Evolutionary conservation across 192 early-diverging fungal species (phyloP).

Genomic region (Linnemannia elongata): DNA sequence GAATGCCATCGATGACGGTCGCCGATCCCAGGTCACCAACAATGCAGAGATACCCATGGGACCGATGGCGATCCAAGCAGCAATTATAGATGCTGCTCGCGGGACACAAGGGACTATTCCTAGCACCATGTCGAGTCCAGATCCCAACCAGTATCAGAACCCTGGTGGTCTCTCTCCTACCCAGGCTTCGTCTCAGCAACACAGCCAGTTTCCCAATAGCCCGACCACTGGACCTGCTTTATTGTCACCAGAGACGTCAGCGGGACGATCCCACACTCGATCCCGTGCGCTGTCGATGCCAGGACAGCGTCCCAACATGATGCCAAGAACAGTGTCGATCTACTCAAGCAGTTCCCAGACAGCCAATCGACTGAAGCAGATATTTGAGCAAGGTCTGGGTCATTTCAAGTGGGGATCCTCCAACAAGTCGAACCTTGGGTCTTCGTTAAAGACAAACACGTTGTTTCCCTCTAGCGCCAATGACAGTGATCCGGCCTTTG

Average conservation of each 20-base stretch:
- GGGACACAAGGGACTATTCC: conserved; percentile 8
- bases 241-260: conserved; percentile 15
- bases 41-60: conserved; percentile 23
- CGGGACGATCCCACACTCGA: not conserved
- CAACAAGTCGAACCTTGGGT: not conserved
- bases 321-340: conserved; percentile 51
- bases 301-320: conserved; percentile 36
- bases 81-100: conserved; percentile 46
- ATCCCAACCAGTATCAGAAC: conserved; percentile 29
- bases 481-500: not conserved
- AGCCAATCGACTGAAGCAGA: conserved; percentile 33
- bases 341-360: conserved; percentile 55
- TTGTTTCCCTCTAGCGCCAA: not conserved
- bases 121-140: conserved; percentile 39
- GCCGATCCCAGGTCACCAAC: not conserved
- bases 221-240: not conserved
- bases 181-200: not conserved
- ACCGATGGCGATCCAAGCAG: conserved; percentile 42
- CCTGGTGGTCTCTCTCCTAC: not conserved
- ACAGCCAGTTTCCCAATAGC: not conserved
- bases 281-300: conserved; percentile 51
- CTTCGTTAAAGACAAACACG: not conserved
- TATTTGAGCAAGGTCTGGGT: conserved; percentile 46
- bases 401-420: conserved; percentile 38
- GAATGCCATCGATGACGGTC: conserved; percentile 6